These are phyloP conservation scores for Albizia julibrissin DNA, from an alignment of 306 rosid genomes.

Conservation along the genomic window DNA sequence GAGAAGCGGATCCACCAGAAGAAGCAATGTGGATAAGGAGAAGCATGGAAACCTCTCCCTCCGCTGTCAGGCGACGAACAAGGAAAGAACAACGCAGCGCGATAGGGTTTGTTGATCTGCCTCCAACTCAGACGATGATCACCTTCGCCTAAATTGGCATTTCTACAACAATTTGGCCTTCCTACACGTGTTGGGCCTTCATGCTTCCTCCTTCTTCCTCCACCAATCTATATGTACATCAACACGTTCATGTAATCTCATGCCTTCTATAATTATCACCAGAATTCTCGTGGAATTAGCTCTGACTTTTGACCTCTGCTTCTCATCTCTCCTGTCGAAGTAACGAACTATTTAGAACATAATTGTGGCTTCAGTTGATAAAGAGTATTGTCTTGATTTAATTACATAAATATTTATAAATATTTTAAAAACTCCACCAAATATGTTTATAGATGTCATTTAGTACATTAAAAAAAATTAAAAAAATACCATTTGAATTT, in stretches of 20 bases:
- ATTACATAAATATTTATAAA: no score
- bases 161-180: neutral
- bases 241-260: neutral
- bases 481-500: no score
- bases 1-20: neutral
- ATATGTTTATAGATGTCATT: no score
- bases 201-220: neutral
- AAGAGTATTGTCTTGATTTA: no score
- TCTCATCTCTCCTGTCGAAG: neutral
- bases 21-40: slow-evolving; percentile 5
- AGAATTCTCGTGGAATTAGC: neutral
- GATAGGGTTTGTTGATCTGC: neutral
- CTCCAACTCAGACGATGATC: neutral
- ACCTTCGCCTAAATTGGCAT: slow-evolving; percentile 8
- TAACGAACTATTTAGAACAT: neutral
- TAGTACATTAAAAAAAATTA: no score
- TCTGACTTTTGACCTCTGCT: neutral
- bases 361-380: no score
- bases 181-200: neutral
- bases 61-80: neutral
- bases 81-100: slow-evolving; percentile 10
- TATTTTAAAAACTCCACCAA: no score
- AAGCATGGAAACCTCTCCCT: slow-evolving; percentile 1
- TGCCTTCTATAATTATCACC: neutral
- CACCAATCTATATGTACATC: neutral